Conservation (phyloP, 768 basidiomycete genomes). For the Trametes sanguinea region DNA sequence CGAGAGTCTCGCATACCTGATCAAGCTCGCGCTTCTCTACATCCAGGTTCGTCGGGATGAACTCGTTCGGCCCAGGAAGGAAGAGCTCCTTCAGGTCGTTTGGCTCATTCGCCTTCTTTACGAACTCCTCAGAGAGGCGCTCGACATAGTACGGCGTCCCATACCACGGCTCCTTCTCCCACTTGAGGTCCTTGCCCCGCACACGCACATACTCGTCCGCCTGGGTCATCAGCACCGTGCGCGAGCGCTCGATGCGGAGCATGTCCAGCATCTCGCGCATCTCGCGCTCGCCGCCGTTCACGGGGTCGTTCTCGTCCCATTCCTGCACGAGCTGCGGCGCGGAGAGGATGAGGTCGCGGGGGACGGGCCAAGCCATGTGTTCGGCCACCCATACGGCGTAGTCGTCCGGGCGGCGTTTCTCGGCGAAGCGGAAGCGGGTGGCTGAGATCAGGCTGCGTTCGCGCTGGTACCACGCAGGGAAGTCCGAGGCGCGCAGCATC, state of each 20-base stretch:
- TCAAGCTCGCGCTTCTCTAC: conserved; percentile 73
- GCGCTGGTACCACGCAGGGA: conserved; percentile 68
- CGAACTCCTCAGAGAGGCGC: conserved; percentile 62
- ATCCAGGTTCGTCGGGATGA: conserved; percentile 85
- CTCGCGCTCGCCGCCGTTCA: conserved; percentile 40
- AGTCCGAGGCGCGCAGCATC: conserved; percentile 60
- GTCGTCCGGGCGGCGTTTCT: conserved; percentile 76
- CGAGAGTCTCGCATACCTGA: conserved; percentile 46
- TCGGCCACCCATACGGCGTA: conserved; percentile 80
- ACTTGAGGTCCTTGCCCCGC: conserved; percentile 43
- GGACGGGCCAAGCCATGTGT: conserved; percentile 77
- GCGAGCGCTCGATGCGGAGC: conserved; percentile 58
- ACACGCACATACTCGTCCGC: conserved; percentile 61
- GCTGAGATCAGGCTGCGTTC: conserved; percentile 73
- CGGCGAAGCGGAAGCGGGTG: conserved; percentile 83
- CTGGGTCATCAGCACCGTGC: conserved; percentile 80
- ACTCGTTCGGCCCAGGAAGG: conserved; percentile 85
- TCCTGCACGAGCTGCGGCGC: conserved; percentile 72
- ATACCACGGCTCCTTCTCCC: conserved; percentile 90
- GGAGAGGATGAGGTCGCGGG: conserved; percentile 72
- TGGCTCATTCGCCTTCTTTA: conserved; percentile 60
- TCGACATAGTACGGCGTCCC: conserved; percentile 86
- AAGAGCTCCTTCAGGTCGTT: conserved; percentile 69
- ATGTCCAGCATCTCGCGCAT: conserved; percentile 62
- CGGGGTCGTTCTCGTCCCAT: conserved; percentile 56